Evolutionary conservation across 345 rosid species (phyloP).

Genomic region (Ceriops zippeliana): DNA sequence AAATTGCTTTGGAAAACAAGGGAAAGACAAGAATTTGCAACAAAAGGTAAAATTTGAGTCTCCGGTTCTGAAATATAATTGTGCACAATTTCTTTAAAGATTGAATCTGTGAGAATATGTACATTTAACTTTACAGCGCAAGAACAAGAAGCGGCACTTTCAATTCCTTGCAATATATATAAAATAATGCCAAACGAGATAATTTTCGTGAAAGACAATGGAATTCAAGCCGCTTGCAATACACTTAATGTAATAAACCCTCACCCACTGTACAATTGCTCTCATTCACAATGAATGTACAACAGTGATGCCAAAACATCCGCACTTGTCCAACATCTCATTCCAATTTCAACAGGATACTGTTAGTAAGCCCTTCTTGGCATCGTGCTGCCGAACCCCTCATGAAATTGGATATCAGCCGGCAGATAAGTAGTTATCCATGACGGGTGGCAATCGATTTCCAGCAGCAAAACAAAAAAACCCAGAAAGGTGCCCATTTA

Average conservation of each 20-base stretch:
- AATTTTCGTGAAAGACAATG: neutral
- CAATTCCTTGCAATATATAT: conserved; percentile 17
- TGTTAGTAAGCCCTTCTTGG: too few species aligned
- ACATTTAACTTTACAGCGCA: conserved; percentile 36
- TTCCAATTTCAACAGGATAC: too few species aligned
- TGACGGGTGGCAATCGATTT: neutral
- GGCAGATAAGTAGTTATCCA: too few species aligned
- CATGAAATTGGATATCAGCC: too few species aligned
- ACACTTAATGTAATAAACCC: conserved; percentile 23
- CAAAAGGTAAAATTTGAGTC: too few species aligned
- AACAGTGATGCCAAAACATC: conserved; percentile 34
- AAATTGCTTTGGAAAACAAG: too few species aligned
- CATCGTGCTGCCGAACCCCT: too few species aligned
- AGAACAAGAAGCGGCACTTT: conserved; percentile 5
- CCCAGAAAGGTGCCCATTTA: conserved; percentile 15
- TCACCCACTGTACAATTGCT: conserved; percentile 44
- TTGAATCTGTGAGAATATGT: conserved; percentile 24
- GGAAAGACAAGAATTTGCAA: too few species aligned
- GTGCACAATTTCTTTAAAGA: neutral
- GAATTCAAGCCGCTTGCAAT: neutral
- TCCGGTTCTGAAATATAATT: too few species aligned
- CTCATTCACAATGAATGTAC: conserved; percentile 44
- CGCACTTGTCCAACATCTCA: conserved; percentile 3
- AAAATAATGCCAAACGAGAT: conserved; percentile 9
- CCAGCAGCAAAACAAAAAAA: conserved; percentile 8